Evolutionary conservation across 768 basidiomycete genomes (phyloP).

Genomic region (Naganishia randhawae): DNA sequence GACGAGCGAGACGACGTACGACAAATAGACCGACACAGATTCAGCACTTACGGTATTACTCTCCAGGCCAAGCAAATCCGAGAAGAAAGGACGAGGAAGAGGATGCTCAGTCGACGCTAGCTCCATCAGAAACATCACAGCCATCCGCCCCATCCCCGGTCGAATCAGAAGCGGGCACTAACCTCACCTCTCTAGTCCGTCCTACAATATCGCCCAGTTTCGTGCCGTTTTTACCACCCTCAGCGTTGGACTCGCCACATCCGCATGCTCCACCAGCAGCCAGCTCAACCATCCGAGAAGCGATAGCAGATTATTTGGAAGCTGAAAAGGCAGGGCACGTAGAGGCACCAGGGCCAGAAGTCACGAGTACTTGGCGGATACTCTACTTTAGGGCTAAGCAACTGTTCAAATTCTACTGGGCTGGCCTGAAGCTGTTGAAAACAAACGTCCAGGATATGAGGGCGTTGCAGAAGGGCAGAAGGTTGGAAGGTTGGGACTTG

Average conservation of each 20-base stretch:
- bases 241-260: slow-evolving; percentile 22
- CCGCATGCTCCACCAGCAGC: slow-evolving; percentile 24
- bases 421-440: slow-evolving; percentile 67
- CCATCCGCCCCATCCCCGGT: background rate
- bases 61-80: slow-evolving; percentile 1
- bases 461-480: slow-evolving; percentile 60
- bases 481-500: slow-evolving; percentile 61
- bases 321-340: slow-evolving; percentile 28
- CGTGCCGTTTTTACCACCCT: slow-evolving; percentile 29
- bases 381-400: slow-evolving; percentile 52
- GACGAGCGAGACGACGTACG: slow-evolving; percentile 7
- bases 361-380: slow-evolving; percentile 16
- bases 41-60: too few relatives aligned
- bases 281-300: slow-evolving; percentile 21
- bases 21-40: background rate
- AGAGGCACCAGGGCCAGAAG: slow-evolving; percentile 4
- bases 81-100: slow-evolving; percentile 13
- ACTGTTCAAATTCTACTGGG: slow-evolving; percentile 75
- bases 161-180: background rate
- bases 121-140: background rate
- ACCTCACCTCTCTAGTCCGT: background rate
- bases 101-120: background rate
- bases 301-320: slow-evolving; percentile 30
- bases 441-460: slow-evolving; percentile 57
- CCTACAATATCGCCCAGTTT: slow-evolving; percentile 20